Evolutionary conservation across 83 land plant species (phyloP), one percentile per base, ranked within the genome.

Genomic region (Diphasiastrum complanatum): DNA sequence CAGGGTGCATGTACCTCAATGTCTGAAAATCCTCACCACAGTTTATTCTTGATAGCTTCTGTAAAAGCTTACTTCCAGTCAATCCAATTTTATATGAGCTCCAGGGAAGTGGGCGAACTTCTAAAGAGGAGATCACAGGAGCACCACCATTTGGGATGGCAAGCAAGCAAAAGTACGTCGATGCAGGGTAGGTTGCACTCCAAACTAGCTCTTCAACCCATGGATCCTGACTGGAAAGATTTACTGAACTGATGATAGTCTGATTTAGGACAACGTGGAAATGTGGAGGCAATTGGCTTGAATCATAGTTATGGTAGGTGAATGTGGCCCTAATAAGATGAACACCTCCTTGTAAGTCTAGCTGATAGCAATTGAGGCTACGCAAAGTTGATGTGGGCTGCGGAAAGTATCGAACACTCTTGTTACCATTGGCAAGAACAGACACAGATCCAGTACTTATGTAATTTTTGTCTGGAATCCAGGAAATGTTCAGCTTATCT

Each of bases 51-150:
- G 43, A 61, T 24, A 61, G 34, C 22, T 61, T 61, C 30, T 32
- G 47, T 0, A 61, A 50, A 47, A 61, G 16, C 3, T 18, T 36
- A 28, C 64, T 50, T 1, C 2, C 8, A 22, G 51, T 45, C 31
- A 50, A 32, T 23, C 49, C 50, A 29, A 29, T 47, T 19, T 32
- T 40, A 35, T 61, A 61, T 33, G 64, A 40, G 19, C 64, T 50
- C 19, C 33, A 27, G n/a, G 64, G 64, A 61, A 61, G 64, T 23
- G 64, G 50, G 10, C 64, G 64, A 19, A 61, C 28, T 43, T 61
- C 64, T 4, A 61, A 50, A 1, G 46, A 50, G 32, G 64, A 61
- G 24, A 61, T 61, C 19, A 61, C 64, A 41, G 64, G 64, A 14
- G 29, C 47, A 28, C 49, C 45, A 26, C 4, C 34, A n/a, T n/a